Evolutionary conservation across 2,329 filamentous ascomycete genomes (phyloP).

Genomic region (Colletotrichum tamarilloi): DNA sequence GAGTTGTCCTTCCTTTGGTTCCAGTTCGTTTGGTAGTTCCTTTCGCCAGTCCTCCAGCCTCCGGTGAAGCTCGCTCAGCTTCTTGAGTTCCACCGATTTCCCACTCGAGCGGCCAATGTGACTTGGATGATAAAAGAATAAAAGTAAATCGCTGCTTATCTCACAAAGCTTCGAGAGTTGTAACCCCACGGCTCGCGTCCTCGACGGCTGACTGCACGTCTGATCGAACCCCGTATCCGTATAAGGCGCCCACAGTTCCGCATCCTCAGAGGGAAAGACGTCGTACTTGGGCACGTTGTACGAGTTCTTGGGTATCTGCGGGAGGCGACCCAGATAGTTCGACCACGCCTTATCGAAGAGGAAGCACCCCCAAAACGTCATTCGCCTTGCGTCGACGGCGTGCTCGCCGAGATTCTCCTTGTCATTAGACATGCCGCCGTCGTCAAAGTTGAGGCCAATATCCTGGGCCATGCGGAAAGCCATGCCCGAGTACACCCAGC

Average conservation of each 20-base stretch:
- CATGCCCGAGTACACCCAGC: slow-evolving; percentile 99
- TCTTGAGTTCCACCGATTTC: slow-evolving; percentile 89
- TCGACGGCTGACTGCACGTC: slow-evolving; percentile 79
- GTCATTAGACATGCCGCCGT: slow-evolving; percentile 70
- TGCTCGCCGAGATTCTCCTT: slow-evolving; percentile 75
- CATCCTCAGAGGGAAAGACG: slow-evolving; percentile 89
- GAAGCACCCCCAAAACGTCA: slow-evolving; percentile 98
- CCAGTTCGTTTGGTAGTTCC: slow-evolving; percentile 85
- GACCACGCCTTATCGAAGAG: slow-evolving; percentile 99
- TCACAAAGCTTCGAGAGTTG: slow-evolving; percentile 89
- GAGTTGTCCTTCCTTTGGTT: slow-evolving; percentile 88
- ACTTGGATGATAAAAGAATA: slow-evolving; percentile 90
- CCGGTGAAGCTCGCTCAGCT: slow-evolving; percentile 90
- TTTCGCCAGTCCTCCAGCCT: slow-evolving; percentile 90
- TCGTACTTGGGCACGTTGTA: slow-evolving; percentile 90
- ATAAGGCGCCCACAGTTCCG: slow-evolving; percentile 87
- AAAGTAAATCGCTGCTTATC: slow-evolving; percentile 90
- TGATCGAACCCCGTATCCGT: slow-evolving; percentile 84
- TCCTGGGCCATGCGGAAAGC: slow-evolving; percentile 98
- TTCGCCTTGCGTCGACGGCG: slow-evolving; percentile 87
- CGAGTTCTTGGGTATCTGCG: slow-evolving; percentile 83
- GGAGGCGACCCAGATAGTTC: slow-evolving; percentile 92
- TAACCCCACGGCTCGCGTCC: slow-evolving; percentile 83
- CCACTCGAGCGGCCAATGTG: slow-evolving; percentile 72
- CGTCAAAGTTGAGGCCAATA: slow-evolving; percentile 89